These are phyloP conservation scores for Talaromyces adpressus DNA, from an alignment of 495 filamentous ascomycete species.

Conservation along the genomic window DNA sequence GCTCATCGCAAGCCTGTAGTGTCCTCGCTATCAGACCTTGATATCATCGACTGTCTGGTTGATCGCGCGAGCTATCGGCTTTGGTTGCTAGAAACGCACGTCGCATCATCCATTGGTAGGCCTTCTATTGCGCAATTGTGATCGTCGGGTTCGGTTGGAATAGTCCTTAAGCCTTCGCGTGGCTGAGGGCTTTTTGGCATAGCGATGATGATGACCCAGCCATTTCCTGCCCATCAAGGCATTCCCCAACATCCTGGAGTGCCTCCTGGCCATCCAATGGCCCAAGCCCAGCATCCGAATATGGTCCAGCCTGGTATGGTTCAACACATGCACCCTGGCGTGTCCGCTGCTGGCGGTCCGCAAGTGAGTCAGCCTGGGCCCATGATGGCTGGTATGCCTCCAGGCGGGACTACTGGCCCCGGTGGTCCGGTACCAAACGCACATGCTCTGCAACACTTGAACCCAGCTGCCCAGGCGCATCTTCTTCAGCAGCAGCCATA, in stretches of 20 bases:
- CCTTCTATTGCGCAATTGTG: background rate
- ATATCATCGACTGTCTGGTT: conserved; percentile 20
- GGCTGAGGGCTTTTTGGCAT: conserved; percentile 34
- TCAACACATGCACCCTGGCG: conserved; percentile 75
- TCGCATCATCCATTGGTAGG: conserved; percentile 6
- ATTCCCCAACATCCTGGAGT: conserved; percentile 69
- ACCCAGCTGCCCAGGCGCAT: conserved; percentile 46
- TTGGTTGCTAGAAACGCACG: background rate
- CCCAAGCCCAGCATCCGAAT: conserved; percentile 61
- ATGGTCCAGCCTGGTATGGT: conserved; percentile 55
- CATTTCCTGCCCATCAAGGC: conserved; percentile 63
- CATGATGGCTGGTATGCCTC: conserved; percentile 77
- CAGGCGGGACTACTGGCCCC: conserved; percentile 48
- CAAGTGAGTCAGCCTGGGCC: conserved; percentile 75
- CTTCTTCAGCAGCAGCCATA: conserved; percentile 50
- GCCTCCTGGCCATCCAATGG: conserved; percentile 73
- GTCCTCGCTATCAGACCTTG: conserved; percentile 35
- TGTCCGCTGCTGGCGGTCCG: conserved; percentile 69
- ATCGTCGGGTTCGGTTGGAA: background rate
- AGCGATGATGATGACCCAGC: conserved; percentile 67
- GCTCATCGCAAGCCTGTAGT: conserved; percentile 24
- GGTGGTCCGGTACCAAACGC: conserved; percentile 59
- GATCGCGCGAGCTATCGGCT: conserved; percentile 28
- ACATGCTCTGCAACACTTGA: conserved; percentile 76
- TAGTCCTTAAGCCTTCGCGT: conserved; percentile 21